Evolutionary conservation across 108 stramenopile species (phyloP), one percentile per base, ranked within the genome.

Genomic region (Cyclotella choctawhatcheeana): DNA sequence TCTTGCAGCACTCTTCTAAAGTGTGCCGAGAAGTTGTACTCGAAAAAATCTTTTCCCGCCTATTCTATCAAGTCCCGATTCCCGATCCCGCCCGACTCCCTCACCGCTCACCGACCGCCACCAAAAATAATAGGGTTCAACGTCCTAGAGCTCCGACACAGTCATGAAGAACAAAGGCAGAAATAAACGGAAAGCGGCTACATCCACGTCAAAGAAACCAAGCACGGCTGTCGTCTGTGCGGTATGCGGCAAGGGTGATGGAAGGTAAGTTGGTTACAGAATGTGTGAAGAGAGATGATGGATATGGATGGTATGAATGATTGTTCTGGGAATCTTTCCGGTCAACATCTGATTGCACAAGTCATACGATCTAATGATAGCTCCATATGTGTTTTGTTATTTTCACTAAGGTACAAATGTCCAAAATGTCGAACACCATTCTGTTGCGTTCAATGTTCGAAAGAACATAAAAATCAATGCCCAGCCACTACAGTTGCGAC

Each of bases 391-490:
- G 4, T 44, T 22, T 4, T 30, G 14, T 45, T 20, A n/a, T n/a
- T 50, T 58, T 43, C 18, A 12, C 10, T 74, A 56, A 90, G 83
- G 50, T 93, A 93, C 83, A 93, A 93, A 67, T 91, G 90, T 61
- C 93, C 93, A 29, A 91, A 91, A 74, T 93, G 93, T 60, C 79
- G 89, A 3, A 70, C 75, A 4, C 71, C 84, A 29, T 93, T 88
- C 66, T 93, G 93, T 69, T 87, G 83, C 55, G 88, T 93, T 24
- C 76, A 64, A 47, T 93, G 93, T 54, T 93, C 86, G 33, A 82
- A 77, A 53, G 69, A 82, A 55, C 93, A 93, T 78, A 93, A 89
- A 72, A 63, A 72, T 22, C 64, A 69, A 35, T 83, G 82, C 43
- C 77, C 76, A 33, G 58, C 58, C 29, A 64, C 54, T 37, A 24